These are phyloP conservation scores for Phytophthora pseudosyringae DNA, from an alignment of 352 stramenopile species.

Conservation along the genomic window DNA sequence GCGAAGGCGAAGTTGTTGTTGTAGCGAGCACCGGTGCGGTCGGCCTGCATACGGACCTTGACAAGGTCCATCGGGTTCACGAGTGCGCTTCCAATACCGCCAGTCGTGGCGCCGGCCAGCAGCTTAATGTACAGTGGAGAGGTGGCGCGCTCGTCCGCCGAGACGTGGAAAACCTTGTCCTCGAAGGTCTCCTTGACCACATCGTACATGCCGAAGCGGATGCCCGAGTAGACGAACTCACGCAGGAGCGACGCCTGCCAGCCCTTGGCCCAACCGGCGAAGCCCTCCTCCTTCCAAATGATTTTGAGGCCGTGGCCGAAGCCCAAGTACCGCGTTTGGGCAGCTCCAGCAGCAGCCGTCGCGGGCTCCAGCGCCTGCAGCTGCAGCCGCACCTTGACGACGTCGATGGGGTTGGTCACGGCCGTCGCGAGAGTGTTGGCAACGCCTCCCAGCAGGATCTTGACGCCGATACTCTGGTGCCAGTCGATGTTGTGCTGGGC, in stretches of 20 bases:
- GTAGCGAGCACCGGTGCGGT: conserved; percentile 68
- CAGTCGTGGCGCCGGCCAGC: conserved; percentile 62
- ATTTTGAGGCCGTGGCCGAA: conserved; percentile 60
- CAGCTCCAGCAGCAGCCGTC: conserved; percentile 42
- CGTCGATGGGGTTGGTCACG: conserved; percentile 70
- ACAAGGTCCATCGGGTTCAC: conserved; percentile 84
- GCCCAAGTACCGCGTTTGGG: conserved; percentile 55
- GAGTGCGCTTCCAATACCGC: conserved; percentile 70
- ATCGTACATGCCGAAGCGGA: conserved; percentile 85
- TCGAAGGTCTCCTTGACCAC: conserved; percentile 77
- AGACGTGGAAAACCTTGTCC: conserved; percentile 51
- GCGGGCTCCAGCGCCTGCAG: conserved; percentile 54
- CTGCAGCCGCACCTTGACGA: conserved; percentile 73
- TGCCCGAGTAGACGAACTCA: conserved; percentile 78
- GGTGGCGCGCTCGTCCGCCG: conserved; percentile 31
- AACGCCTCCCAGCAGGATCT: conserved; percentile 67
- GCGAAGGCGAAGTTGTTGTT: conserved; percentile 66
- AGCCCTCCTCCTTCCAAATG: conserved; percentile 67
- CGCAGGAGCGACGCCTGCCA: conserved; percentile 67
- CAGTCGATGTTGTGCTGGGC: conserved; percentile 44
- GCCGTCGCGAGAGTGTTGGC: conserved; percentile 62
- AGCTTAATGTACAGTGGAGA: conserved; percentile 77
- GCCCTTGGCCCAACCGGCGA: conserved; percentile 60
- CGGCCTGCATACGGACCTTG: conserved; percentile 83
- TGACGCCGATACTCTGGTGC: conserved; percentile 60